Conservation (phyloP, 2,329 filamentous ascomycete genomes). For the Fusarium hostae region DNA sequence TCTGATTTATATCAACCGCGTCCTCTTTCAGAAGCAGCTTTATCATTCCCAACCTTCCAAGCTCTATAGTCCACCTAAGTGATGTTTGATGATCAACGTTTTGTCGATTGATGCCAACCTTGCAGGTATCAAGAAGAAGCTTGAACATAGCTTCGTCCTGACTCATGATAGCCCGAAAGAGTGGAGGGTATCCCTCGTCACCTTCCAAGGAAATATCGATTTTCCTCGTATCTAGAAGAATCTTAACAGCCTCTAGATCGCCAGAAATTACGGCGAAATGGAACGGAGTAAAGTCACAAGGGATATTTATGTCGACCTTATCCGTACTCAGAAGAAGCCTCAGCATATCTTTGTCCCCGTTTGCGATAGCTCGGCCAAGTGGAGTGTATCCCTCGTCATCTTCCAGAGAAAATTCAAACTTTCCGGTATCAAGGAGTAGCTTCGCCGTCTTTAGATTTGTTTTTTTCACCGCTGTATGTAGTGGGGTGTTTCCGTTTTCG, state of each 20-base stretch:
- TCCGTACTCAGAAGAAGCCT: background rate
- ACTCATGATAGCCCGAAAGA: background rate
- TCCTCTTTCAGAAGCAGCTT: background rate
- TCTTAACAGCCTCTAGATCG: no score
- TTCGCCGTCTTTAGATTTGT: rapidly evolving
- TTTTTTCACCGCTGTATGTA: background rate
- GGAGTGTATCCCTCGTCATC: no score
- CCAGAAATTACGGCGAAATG: no score
- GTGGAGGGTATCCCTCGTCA: background rate
- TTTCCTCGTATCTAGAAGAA: background rate
- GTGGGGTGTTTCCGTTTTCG: background rate
- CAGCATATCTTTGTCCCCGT: no score
- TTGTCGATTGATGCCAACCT: background rate
- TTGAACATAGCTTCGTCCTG: background rate
- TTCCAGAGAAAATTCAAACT: no score
- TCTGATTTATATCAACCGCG: rapidly evolving
- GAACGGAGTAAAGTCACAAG: no score
- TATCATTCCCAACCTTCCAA: rapidly evolving
- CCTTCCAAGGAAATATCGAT: background rate
- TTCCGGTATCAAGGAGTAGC: no score
- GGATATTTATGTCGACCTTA: no score
- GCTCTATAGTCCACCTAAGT: rapidly evolving
- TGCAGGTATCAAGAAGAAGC: background rate
- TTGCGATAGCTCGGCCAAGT: no score
- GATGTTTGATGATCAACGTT: no score